Conservation (phyloP, 1,284 basidiomycete genomes). For the Moesziomyces sp. region DNA sequence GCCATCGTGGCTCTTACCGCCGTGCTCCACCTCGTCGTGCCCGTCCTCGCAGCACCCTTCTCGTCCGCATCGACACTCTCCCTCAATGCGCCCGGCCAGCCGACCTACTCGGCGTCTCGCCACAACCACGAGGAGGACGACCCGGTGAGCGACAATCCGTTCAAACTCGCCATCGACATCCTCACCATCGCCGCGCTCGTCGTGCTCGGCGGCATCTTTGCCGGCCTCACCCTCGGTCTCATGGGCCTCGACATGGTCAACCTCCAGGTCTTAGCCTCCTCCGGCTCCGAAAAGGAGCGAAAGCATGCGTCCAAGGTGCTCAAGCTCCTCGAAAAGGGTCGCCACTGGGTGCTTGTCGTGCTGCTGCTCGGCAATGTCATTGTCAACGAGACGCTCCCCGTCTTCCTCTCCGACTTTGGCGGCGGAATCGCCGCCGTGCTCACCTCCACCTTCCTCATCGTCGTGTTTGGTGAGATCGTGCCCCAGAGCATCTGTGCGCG, state of each 20-base stretch:
- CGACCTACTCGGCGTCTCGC: neutral
- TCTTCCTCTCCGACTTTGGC: slow-evolving; percentile 65
- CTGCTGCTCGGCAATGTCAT: slow-evolving; percentile 87
- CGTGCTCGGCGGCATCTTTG: slow-evolving; percentile 70
- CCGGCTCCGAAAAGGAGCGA: slow-evolving; percentile 76
- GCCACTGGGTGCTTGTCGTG: slow-evolving; percentile 91
- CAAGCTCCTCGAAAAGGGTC: slow-evolving; percentile 79
- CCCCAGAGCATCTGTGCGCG: slow-evolving; percentile 78
- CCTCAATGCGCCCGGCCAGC: slow-evolving; percentile 2
- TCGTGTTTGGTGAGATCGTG: slow-evolving; percentile 70
- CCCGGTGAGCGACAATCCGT: slow-evolving; percentile 38
- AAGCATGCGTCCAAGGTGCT: slow-evolving; percentile 70
- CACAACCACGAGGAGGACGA: slow-evolving; percentile 34
- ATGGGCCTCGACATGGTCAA: slow-evolving; percentile 96
- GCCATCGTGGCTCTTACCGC: slow-evolving; percentile 38
- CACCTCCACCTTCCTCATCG: slow-evolving; percentile 65
- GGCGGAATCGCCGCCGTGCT: slow-evolving; percentile 63
- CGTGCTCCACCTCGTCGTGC: slow-evolving; percentile 42
- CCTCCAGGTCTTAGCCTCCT: slow-evolving; percentile 82
- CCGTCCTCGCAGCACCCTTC: slow-evolving; percentile 31
- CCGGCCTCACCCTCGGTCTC: slow-evolving; percentile 82
- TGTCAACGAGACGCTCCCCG: slow-evolving; percentile 71
- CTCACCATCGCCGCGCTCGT: slow-evolving; percentile 61
- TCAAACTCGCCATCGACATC: slow-evolving; percentile 54
- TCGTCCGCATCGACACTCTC: neutral